Evolutionary conservation across 768 basidiomycete species (phyloP), one percentile per base, ranked within the genome.

Genomic region (Plicaturopsis crispa): DNA sequence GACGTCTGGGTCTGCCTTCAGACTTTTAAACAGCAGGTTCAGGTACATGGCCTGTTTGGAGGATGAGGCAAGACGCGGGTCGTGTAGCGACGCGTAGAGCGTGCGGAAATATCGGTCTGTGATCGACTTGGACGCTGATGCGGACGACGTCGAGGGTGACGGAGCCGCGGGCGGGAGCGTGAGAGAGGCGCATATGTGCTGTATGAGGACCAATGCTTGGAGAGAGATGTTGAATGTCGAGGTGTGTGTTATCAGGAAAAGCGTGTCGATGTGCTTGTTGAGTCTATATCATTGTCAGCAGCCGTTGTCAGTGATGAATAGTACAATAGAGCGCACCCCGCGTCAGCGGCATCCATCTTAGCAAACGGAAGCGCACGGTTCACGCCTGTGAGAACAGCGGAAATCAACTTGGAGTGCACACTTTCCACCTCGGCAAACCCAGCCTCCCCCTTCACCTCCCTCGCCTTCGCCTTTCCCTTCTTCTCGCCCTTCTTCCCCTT

Each of bases 1-100:
- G 0, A 57, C 41, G 39, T 73, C 70, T 22, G 49, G 50, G 46
- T 83, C 82, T 0, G 70, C 70, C 59, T 93, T 94, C 47, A 96
- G 61, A 2, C 86, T 82, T 50, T 88, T 92, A 75, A 93, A 93
- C 14, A 97, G 58, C 13, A 99, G 61, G 54, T 97, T 98, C 40
- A 99, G 73, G 58, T 94, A 98, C 81, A 98, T 86, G 4, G 92
- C 91, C 55, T 98, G 92, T 53, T 98, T 98, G 2, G 83, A 84
- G 10, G 90, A 90, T 2, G 71, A 68, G 3, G 80, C 70, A 2
- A 99, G 72, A 11, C 94, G 80, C 1, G 68, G 62, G 49, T 99
- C 94, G 35, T 84, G 76, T 4, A 99, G 65, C 2, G 90, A 91
- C n/a, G 80, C 76, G 48, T 98, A 99, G 0, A 99, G 65, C 0